Conservation (phyloP, 139 green algal genomes). For the Chlamydomonas sp. region DNA sequence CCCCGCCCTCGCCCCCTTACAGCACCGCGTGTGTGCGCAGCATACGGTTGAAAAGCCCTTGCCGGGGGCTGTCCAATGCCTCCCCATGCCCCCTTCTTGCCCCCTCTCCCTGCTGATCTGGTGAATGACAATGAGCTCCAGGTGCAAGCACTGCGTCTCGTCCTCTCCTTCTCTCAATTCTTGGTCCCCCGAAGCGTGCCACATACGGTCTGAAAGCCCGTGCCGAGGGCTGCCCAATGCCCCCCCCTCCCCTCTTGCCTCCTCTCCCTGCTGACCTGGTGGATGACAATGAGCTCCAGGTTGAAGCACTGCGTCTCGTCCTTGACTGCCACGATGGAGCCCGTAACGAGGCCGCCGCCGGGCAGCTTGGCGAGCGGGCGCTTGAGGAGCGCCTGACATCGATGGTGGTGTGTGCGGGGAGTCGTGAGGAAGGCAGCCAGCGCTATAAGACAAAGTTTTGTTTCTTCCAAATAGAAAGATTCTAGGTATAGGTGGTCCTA, state of each 20-base stretch:
- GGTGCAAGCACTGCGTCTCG: not conserved
- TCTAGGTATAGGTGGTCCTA: not conserved
- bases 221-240: not conserved
- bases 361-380: slow-evolving; percentile 48
- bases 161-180: not conserved
- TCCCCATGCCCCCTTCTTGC: not conserved
- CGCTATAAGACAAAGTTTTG: not conserved
- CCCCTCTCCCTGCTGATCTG: not conserved
- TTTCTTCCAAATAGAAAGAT: not conserved
- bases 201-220: not conserved
- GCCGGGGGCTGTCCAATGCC: not conserved
- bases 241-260: not conserved
- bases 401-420: slow-evolving; percentile 20
- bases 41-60: not conserved
- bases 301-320: slow-evolving; percentile 71
- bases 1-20: slow-evolving; percentile 18
- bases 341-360: slow-evolving; percentile 57
- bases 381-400: slow-evolving; percentile 35
- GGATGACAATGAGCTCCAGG: slow-evolving; percentile 56
- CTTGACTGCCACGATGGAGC: slow-evolving; percentile 50
- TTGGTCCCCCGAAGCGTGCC: too few species aligned
- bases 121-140: not conserved
- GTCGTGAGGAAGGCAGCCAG: not conserved
- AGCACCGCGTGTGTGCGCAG: too few species aligned
- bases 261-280: slow-evolving; percentile 37